Evolutionary conservation across 208 protist genomes (phyloP).

Genomic region (Acanthamoeba divionensis): DNA sequence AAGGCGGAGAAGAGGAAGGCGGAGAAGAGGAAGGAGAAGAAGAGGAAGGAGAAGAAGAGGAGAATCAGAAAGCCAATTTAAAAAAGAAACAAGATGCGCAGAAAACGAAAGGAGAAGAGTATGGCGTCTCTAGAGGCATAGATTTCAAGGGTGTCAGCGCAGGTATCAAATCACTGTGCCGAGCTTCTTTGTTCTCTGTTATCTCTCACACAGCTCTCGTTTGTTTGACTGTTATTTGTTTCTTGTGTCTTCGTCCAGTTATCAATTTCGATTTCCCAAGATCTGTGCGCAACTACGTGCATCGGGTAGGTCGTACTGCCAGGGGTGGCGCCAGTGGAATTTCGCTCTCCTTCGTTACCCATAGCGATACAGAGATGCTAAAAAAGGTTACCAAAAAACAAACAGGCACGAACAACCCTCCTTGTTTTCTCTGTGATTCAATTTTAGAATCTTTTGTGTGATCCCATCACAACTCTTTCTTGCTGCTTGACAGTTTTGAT

Average conservation of each 20-base stretch:
- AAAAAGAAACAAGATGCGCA: conserved; percentile 35
- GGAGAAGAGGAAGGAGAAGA: not conserved
- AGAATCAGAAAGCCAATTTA: not conserved
- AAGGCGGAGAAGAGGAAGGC: not conserved
- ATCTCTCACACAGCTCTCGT: not conserved
- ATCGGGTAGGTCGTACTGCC: conserved; percentile 92
- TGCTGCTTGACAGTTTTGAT: not conserved
- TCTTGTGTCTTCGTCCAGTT: conserved; percentile 66
- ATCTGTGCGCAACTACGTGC: conserved; percentile 90
- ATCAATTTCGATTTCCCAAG: conserved; percentile 95
- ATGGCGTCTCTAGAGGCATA: conserved; percentile 90
- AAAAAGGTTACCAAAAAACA: conserved; percentile 32
- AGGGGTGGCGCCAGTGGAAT: conserved; percentile 2
- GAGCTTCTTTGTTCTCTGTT: not conserved
- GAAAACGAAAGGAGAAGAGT: conserved; percentile 65
- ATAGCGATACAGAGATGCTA: not conserved
- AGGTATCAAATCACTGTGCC: too few species aligned
- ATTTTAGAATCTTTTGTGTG: not conserved
- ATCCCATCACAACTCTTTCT: not conserved
- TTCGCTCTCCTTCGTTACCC: conserved; percentile 51
- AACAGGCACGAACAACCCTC: not conserved
- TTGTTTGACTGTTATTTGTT: not conserved
- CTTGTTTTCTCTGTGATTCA: not conserved
- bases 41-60: conserved; percentile 33
- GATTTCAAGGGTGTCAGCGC: conserved; percentile 94